These are phyloP conservation scores for Tylopilus balloui DNA, from an alignment of 768 basidiomycete genomes.

Conservation along the genomic window DNA sequence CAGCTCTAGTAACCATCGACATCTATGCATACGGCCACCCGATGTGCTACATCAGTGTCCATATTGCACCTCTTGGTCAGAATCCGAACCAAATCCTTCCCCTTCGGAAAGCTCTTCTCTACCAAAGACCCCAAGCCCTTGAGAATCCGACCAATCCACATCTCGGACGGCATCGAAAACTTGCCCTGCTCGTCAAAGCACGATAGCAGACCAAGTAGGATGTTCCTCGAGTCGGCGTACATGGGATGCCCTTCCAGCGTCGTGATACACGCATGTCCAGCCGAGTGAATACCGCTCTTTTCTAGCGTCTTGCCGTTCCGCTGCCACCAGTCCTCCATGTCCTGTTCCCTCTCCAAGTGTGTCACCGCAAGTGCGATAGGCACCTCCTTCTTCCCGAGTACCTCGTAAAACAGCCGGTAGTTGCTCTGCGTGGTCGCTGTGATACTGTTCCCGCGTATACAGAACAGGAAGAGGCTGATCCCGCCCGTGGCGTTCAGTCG, in stretches of 20 bases:
- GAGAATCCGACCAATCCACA: constrained; percentile 24
- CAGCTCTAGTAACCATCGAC: not conserved
- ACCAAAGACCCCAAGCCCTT: constrained; percentile 20
- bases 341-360: constrained; percentile 33
- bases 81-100: constrained; percentile 22
- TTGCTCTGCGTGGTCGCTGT: constrained; percentile 24
- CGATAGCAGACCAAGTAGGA: constrained; percentile 17
- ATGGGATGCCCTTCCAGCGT: constrained; percentile 23
- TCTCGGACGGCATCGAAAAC: constrained; percentile 29
- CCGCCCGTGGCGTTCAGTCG: constrained; percentile 30
- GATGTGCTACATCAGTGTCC: constrained; percentile 19
- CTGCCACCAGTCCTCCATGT: constrained; percentile 35
- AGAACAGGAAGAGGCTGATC: constrained; percentile 38
- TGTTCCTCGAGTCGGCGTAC: constrained; percentile 28
- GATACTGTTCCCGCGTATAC: constrained; percentile 37
- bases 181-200: constrained; percentile 25
- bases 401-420: constrained; percentile 23
- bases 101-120: constrained; percentile 17
- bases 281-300: constrained; percentile 18
- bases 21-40: constrained; percentile 20
- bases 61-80: constrained; percentile 27
- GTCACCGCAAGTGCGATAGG: constrained; percentile 39
- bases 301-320: constrained; percentile 21
- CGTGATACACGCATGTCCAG: constrained; percentile 33
- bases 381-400: constrained; percentile 32